Evolutionary conservation across 345 rosid species (phyloP), one percentile per base, ranked within the genome.

Genomic region (Turnera subulata): DNA sequence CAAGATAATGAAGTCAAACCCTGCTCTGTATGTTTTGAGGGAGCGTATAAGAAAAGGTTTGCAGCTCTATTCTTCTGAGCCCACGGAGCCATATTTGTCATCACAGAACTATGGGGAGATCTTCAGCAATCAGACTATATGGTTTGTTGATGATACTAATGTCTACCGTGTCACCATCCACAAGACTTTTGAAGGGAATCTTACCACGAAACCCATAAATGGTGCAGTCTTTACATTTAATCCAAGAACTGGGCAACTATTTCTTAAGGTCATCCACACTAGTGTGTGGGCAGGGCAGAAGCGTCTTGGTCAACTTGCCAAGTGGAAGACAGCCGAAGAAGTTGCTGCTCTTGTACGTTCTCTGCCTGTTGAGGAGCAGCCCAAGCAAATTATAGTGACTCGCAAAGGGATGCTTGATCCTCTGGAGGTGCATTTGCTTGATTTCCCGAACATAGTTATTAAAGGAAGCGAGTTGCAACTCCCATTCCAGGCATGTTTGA

Each of bases 1-100:
- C 73, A 94, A 90, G 80, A 94, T 94, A 72, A 94, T 93, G 99
- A 93, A 93, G 99, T 93, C 99, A 16, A 94, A 94, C 75, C 99
- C 99, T 21, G 97, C 99, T 61, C 67, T 94, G 48, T 94, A 94
- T 64, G 99, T 94, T 45, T 73, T 94, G 82, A 82, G 99, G 54
- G 99, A 94, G 81, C 86, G 99, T 29, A 90, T 94, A 71, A 82
- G 45, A 40, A 91, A 87, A 71, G 96, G 96, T 69, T 65, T 87
- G 72, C 96, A 91, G 84, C 59, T 87, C 57, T 91, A 87, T 72
- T 91, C 97, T 58, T 91, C 97, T 50, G 97, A 91, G 72, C 97
- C 96, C 62, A 29, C 35, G 35, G 35, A 29, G 8, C 97, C 93
- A 21, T 91, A 91, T 69, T 46, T 90, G 65, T 90, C 97, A 56